phyloP scores from a whole-genome alignment of 2,329 filamentous ascomycete genomes.

The Teratosphaeria nubilosa region DNA sequence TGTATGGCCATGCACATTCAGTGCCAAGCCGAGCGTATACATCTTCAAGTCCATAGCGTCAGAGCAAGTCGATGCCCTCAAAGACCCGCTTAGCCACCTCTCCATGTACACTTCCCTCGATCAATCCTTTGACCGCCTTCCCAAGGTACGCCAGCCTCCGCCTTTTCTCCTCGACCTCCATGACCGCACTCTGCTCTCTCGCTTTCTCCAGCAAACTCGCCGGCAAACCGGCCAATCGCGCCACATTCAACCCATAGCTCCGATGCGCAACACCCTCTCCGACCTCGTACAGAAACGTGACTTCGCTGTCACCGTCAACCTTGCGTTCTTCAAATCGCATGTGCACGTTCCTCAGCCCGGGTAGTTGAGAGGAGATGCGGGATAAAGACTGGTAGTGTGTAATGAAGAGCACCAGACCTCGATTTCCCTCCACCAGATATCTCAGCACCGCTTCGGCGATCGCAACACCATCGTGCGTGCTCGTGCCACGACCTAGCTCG shows the following conservation, averaged over 20 bases:
- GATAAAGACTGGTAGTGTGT: slow-evolving; percentile 89
- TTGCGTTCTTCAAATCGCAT: slow-evolving; percentile 69
- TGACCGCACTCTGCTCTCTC: slow-evolving; percentile 62
- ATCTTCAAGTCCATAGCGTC: neutral
- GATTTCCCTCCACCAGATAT: slow-evolving; percentile 64
- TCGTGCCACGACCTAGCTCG: slow-evolving; percentile 86
- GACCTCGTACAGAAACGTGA: slow-evolving; percentile 92
- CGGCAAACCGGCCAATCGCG: slow-evolving; percentile 72
- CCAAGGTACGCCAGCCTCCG: slow-evolving; percentile 45
- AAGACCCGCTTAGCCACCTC: neutral
- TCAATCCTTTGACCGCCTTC: slow-evolving; percentile 4
- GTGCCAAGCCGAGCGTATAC: too few species aligned
- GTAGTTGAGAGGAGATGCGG: slow-evolving; percentile 61
- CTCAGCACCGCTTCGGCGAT: slow-evolving; percentile 88
- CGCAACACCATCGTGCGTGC: slow-evolving; percentile 84
- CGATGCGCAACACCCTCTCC: slow-evolving; percentile 84
- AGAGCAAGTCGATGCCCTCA: neutral
- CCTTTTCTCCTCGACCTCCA: slow-evolving; percentile 63
- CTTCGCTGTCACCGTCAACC: slow-evolving; percentile 55
- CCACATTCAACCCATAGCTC: slow-evolving; percentile 90
- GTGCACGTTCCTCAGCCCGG: slow-evolving; percentile 71
- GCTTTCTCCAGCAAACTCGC: slow-evolving; percentile 68
- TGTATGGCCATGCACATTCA: neutral
- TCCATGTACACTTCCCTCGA: neutral
- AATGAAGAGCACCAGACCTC: slow-evolving; percentile 83